Evolutionary conservation across 2,329 filamentous ascomycete genomes (phyloP).

Genomic region (Diplodia corticola): DNA sequence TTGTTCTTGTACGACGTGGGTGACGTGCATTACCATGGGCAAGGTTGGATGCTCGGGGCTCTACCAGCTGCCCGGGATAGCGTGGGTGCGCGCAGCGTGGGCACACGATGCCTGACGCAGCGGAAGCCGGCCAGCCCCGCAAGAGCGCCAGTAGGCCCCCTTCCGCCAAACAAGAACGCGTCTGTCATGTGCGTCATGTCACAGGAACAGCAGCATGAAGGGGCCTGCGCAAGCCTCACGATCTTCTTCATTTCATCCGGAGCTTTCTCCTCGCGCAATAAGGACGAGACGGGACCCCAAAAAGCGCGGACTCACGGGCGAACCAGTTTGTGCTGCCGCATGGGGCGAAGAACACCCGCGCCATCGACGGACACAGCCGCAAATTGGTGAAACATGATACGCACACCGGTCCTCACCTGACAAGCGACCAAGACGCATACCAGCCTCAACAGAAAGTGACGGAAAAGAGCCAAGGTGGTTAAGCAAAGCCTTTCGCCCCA

Average conservation of each 20-base stretch:
- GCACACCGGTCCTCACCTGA: constrained; percentile 13
- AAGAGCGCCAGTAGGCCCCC: constrained; percentile 22
- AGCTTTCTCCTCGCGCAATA: constrained; percentile 16
- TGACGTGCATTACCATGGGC: constrained; percentile 21
- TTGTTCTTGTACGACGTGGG: constrained; percentile 21
- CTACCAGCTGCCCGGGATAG: constrained; percentile 23
- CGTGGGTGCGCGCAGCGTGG: constrained; percentile 20
- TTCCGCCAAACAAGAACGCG: constrained; percentile 17
- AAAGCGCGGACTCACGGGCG: constrained; percentile 14
- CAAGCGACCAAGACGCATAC: not conserved
- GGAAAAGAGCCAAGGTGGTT: not conserved
- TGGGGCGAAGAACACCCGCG: constrained; percentile 15
- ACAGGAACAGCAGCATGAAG: constrained; percentile 13
- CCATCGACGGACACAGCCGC: constrained; percentile 5
- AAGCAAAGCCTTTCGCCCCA: not conserved
- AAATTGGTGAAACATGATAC: constrained; percentile 18
- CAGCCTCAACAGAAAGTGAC: not conserved
- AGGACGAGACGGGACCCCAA: constrained; percentile 1
- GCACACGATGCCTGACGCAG: constrained; percentile 24
- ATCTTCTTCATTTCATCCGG: constrained; percentile 13
- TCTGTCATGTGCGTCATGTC: constrained; percentile 18
- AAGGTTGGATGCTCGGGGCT: constrained; percentile 15
- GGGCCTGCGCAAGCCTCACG: constrained; percentile 1
- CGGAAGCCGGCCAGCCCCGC: constrained; percentile 22
- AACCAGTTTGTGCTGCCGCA: constrained; percentile 19